Conservation (phyloP, 2,329 filamentous ascomycete species). For the Nigrospora osmanthi region DNA sequence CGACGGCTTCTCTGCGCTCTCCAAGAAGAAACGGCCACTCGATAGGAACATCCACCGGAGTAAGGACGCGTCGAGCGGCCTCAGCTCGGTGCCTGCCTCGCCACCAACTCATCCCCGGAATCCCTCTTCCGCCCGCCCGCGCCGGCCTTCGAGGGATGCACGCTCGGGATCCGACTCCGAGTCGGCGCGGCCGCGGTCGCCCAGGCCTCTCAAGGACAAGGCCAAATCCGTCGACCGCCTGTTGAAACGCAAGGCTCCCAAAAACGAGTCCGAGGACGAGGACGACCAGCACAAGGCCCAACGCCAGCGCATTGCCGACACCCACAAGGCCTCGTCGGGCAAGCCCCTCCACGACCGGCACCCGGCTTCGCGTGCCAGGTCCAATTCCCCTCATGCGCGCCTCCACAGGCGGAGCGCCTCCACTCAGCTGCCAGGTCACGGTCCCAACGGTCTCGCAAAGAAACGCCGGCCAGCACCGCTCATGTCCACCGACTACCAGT, state of each 20-base stretch:
- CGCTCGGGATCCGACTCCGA: conserved; percentile 51
- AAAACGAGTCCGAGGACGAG: conserved; percentile 51
- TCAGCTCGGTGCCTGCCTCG: conserved; percentile 52
- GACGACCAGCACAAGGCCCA: conserved; percentile 44
- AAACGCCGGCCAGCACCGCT: conserved; percentile 57
- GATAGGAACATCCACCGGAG: conserved; percentile 15
- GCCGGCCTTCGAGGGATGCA: conserved; percentile 28
- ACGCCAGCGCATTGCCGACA: conserved; percentile 42
- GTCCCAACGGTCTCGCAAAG: conserved; percentile 43
- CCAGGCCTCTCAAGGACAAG: conserved; percentile 40
- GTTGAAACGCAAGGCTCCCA: conserved; percentile 45
- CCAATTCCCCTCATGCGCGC: conserved; percentile 51
- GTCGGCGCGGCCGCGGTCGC: conserved; percentile 32
- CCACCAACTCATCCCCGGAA: conserved; percentile 32
- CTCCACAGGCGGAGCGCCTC: conserved; percentile 57
- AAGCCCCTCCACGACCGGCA: conserved; percentile 20
- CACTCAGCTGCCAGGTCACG: conserved; percentile 28
- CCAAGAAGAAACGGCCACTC: conserved; percentile 30
- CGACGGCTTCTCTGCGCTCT: conserved; percentile 11
- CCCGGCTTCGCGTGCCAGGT: conserved; percentile 31
- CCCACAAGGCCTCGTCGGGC: conserved; percentile 25
- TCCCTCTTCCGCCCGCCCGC: conserved; percentile 6
- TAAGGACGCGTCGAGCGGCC: conserved; percentile 47
- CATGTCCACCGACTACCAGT: conserved; percentile 56
- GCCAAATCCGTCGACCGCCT: conserved; percentile 38